Conservation (phyloP, 1,284 basidiomycete species). For the Cryptococcus maquisensis region DNA sequence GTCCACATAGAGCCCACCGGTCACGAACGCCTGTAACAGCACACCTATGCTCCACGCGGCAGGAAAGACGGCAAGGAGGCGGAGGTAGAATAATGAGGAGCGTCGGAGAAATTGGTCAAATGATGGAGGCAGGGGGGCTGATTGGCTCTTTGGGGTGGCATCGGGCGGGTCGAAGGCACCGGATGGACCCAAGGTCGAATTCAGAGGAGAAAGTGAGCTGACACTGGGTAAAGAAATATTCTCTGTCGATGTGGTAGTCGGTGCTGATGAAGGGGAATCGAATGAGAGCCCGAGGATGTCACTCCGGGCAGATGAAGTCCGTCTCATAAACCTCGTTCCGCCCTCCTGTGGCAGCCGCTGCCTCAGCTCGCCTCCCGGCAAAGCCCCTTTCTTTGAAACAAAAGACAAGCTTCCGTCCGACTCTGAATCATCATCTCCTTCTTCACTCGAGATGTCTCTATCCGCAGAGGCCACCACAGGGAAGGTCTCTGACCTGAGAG, state of each 20-base stretch:
- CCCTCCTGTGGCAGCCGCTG: neutral
- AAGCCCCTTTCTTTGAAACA: constrained; percentile 21
- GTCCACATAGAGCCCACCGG: constrained; percentile 33
- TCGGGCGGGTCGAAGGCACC: neutral
- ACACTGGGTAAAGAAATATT: neutral
- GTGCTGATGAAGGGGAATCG: constrained; percentile 1
- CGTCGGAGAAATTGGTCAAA: constrained; percentile 28
- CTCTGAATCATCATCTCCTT: constrained; percentile 43
- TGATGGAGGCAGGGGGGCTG: constrained; percentile 3
- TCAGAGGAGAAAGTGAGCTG: too few relatives aligned
- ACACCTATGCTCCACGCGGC: constrained; percentile 39
- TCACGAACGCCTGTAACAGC: constrained; percentile 27
- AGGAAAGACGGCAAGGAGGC: constrained; percentile 40
- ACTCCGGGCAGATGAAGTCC: neutral
- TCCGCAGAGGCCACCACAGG: neutral
- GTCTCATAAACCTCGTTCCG: too few relatives aligned
- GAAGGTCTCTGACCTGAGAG: neutral
- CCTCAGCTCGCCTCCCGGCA: neutral
- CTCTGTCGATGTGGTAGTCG: neutral
- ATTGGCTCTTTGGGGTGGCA: constrained; percentile 1
- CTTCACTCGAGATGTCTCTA: constrained; percentile 35
- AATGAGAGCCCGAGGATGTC: constrained; percentile 13
- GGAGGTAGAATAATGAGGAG: constrained; percentile 29
- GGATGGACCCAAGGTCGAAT: neutral
- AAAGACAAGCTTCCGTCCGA: constrained; percentile 34